These are phyloP conservation scores for Keithomyces neogunnii DNA, from an alignment of 2,329 filamentous ascomycete species.

Conservation along the genomic window DNA sequence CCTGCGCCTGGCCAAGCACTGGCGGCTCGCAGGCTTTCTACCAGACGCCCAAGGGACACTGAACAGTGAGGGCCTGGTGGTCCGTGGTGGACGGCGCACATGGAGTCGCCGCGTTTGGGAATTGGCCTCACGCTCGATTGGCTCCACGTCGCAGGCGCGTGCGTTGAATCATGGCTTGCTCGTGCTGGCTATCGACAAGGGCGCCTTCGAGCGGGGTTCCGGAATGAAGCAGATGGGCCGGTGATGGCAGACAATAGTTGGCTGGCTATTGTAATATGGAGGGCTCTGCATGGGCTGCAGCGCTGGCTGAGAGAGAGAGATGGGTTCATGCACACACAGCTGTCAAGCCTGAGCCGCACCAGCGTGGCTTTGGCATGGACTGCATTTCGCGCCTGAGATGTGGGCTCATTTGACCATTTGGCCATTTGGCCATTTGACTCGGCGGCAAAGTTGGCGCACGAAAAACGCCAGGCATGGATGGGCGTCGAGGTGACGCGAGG, in stretches of 20 bases:
- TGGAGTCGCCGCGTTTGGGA: not conserved
- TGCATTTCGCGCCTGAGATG: too few species aligned
- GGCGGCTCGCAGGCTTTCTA: not conserved
- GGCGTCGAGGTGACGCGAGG: too few species aligned
- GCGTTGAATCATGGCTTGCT: not conserved
- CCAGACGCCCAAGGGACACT: not conserved
- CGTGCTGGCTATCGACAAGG: not conserved
- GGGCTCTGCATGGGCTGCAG: slow-evolving; percentile 1
- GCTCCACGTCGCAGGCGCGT: not conserved
- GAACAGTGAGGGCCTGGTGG: not conserved
- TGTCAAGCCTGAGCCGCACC: too few species aligned
- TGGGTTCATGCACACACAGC: slow-evolving; percentile 1
- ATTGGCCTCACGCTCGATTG: slow-evolving; percentile 2
- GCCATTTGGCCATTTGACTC: too few species aligned
- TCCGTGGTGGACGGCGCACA: too few species aligned
- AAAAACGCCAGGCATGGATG: too few species aligned
- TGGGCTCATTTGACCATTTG: too few species aligned
- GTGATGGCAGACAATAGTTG: not conserved
- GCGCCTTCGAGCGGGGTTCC: slow-evolving; percentile 10
- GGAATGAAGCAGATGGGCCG: slow-evolving; percentile 10
- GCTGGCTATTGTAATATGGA: too few species aligned
- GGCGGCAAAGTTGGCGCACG: too few species aligned
- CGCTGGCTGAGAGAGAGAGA: not conserved
- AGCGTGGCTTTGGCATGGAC: too few species aligned
- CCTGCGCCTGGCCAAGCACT: slow-evolving; percentile 1